phyloP scores from a whole-genome alignment of 441 rosid genomes.

The Pelargonium citronellum region DNA sequence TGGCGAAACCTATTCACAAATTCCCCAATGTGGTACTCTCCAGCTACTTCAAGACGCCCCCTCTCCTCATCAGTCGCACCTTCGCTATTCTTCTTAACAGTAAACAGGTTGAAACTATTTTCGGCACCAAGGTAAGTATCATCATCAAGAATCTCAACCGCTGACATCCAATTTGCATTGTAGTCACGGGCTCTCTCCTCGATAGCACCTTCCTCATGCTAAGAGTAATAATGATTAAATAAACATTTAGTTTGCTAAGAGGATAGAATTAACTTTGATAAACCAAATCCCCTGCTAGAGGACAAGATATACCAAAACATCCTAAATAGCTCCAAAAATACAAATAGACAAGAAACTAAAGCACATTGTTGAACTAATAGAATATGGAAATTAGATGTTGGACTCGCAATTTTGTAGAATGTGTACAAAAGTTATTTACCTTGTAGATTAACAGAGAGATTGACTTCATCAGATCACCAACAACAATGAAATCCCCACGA shows the following conservation, averaged over 20 bases:
- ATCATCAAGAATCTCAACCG: constrained; percentile 93
- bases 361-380: background rate
- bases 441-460: constrained; percentile 87
- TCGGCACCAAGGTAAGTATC: constrained; percentile 92
- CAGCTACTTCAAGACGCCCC: constrained; percentile 90
- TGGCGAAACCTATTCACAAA: constrained; percentile 82
- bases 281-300: background rate
- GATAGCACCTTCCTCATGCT: constrained; percentile 99
- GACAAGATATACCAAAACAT: no score
- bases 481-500: constrained; percentile 96
- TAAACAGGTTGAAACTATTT: constrained; percentile 76
- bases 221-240: constrained; percentile 9
- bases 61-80: constrained; percentile 98
- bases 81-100: constrained; percentile 92
- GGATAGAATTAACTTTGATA: background rate
- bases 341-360: background rate
- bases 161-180: constrained; percentile 98
- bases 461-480: constrained; percentile 97
- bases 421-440: constrained; percentile 31
- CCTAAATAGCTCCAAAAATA: no score
- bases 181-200: constrained; percentile 98
- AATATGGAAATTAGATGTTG: background rate
- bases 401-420: background rate
- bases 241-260: background rate
- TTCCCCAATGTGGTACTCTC: constrained; percentile 96